These are phyloP conservation scores for Naganishia vaughanmartiniae DNA, from an alignment of 768 basidiomycete genomes.

Conservation along the genomic window DNA sequence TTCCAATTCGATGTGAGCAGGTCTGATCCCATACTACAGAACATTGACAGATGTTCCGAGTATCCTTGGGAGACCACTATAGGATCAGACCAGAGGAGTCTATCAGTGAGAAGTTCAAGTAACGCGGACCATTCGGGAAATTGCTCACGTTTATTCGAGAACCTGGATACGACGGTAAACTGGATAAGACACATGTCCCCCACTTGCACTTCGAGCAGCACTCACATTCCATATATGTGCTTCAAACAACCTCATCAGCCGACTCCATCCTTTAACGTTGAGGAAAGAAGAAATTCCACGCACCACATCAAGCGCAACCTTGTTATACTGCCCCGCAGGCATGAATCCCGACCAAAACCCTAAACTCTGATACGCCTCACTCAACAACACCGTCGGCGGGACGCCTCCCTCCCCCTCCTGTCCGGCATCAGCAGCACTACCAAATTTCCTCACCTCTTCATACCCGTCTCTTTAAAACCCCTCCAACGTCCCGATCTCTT, in stretches of 20 bases:
- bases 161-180: neutral
- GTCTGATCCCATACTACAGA: conserved; percentile 38
- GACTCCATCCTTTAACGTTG: too few relatives aligned
- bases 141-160: conserved; percentile 27
- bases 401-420: neutral
- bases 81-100: neutral
- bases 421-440: too few relatives aligned
- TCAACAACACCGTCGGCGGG: conserved; percentile 36
- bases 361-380: conserved; percentile 44
- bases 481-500: conserved; percentile 38
- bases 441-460: conserved; percentile 30
- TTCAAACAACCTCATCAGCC: conserved; percentile 6
- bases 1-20: conserved; percentile 53
- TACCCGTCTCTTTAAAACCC: conserved; percentile 42
- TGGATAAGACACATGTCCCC: too few relatives aligned
- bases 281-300: conserved; percentile 27
- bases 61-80: conserved; percentile 39
- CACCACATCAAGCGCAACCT: conserved; percentile 48
- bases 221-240: conserved; percentile 50
- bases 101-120: neutral
- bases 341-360: conserved; percentile 45
- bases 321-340: conserved; percentile 35
- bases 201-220: neutral
- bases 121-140: neutral
- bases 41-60: conserved; percentile 41